phyloP scores from a whole-genome alignment of 108 stramenopile genomes.

The Cyclotella atomus region DNA sequence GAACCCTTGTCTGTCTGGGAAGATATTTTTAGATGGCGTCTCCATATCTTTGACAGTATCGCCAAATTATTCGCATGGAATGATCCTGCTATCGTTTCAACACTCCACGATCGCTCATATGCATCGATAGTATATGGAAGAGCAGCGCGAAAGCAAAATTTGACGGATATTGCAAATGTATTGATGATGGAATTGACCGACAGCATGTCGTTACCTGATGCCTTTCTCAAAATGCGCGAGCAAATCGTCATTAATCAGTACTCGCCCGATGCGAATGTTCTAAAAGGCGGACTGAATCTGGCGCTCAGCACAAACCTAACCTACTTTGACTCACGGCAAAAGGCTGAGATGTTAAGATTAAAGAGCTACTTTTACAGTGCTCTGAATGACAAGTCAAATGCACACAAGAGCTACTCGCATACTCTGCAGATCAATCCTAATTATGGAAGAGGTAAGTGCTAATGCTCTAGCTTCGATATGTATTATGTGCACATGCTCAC shows the following conservation, averaged over 20 bases:
- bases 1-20: conserved; percentile 90
- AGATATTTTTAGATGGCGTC: conserved; percentile 89
- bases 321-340: conserved; percentile 88
- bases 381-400: conserved; percentile 75
- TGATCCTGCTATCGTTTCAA: conserved; percentile 80
- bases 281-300: conserved; percentile 89
- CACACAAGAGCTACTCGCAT: conserved; percentile 92
- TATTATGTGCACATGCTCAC: neutral
- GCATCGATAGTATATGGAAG: conserved; percentile 86
- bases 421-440: conserved; percentile 89
- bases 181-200: conserved; percentile 67
- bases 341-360: conserved; percentile 91
- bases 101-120: conserved; percentile 94
- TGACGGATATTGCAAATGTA: conserved; percentile 66
- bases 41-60: conserved; percentile 85
- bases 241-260: conserved; percentile 85
- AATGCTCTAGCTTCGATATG: neutral
- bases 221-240: conserved; percentile 91
- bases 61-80: conserved; percentile 80
- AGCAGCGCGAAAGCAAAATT: conserved; percentile 88
- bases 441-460: conserved; percentile 62
- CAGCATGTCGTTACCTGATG: conserved; percentile 89
- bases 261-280: conserved; percentile 55
- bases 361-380: conserved; percentile 85
- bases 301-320: conserved; percentile 95